These are phyloP conservation scores for Wickerhamiella sergipiensis DNA, from an alignment of 805 yeast genomes.

Conservation along the genomic window DNA sequence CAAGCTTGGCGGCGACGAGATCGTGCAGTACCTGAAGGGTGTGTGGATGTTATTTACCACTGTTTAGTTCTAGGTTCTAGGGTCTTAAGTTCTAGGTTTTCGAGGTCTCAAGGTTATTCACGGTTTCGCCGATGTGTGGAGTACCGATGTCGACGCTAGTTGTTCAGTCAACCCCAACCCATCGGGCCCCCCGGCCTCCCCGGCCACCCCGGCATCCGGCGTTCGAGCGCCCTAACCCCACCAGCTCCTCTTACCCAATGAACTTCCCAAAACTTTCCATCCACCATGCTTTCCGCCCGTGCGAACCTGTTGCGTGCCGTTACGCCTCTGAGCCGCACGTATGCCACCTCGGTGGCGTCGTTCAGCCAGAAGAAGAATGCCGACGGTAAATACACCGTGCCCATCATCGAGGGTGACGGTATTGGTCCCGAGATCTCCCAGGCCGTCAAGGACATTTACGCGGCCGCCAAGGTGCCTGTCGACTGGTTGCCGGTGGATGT, in stretches of 20 bases:
- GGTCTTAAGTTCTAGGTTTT: background rate
- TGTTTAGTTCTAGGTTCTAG: slow-evolving; percentile 28
- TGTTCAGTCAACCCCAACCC: background rate
- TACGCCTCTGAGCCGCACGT: slow-evolving; percentile 9
- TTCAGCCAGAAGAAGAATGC: slow-evolving; percentile 29
- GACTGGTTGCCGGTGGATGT: slow-evolving; percentile 97
- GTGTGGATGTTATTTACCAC: slow-evolving; percentile 55
- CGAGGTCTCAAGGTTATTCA: too few relatives aligned
- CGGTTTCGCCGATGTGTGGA: too few relatives aligned
- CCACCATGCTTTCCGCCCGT: slow-evolving; percentile 1
- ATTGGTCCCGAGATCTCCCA: slow-evolving; percentile 91
- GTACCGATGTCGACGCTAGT: too few relatives aligned
- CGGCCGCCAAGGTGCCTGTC: slow-evolving; percentile 90
- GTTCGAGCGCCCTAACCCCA: background rate
- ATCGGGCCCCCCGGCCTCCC: too few relatives aligned
- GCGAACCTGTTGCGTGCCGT: background rate
- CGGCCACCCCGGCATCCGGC: background rate
- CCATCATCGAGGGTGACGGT: slow-evolving; percentile 98
- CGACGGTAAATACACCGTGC: slow-evolving; percentile 76
- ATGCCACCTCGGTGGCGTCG: slow-evolving; percentile 28
- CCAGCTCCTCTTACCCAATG: background rate
- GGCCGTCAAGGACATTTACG: slow-evolving; percentile 83
- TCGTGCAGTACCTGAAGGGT: slow-evolving; percentile 63
- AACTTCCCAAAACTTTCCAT: background rate
- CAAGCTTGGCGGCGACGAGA: slow-evolving; percentile 70